phyloP scores from a whole-genome alignment of 106 monocot genomes.

The Triglochin maritima region DNA sequence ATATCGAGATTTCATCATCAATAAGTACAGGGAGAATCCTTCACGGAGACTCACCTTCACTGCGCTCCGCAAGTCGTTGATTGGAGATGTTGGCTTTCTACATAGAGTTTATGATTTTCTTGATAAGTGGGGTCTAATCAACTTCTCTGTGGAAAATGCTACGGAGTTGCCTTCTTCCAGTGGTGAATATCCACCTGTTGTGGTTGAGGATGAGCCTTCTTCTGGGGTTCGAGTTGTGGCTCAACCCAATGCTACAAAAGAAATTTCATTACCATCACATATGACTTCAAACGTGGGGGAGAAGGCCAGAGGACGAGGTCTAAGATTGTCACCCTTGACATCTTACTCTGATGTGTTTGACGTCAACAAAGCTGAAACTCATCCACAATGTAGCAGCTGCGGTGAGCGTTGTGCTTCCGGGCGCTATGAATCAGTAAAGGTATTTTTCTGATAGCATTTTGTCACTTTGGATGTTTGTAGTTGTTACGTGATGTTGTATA shows the following conservation, averaged over 20 bases:
- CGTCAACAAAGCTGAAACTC: constrained; percentile 11
- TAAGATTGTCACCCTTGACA: constrained; percentile 48
- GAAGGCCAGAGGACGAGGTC: constrained; percentile 24
- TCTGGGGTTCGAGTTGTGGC: constrained; percentile 43
- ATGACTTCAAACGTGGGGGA: neutral
- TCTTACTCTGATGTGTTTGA: constrained; percentile 75
- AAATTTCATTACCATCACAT: neutral
- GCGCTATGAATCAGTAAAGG: constrained; percentile 28
- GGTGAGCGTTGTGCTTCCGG: constrained; percentile 27
- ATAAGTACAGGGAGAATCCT: constrained; percentile 71
- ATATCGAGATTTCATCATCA: constrained; percentile 94
- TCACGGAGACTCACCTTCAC: constrained; percentile 60
- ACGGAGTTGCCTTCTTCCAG: neutral
- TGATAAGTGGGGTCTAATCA: constrained; percentile 64
- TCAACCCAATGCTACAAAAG: constrained; percentile 1
- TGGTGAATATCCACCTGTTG: constrained; percentile 1
- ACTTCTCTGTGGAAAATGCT: constrained; percentile 35
- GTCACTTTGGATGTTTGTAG: too few relatives aligned
- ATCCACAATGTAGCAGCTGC: constrained; percentile 36
- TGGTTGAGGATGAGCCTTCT: constrained; percentile 32
- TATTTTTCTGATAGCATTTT: constrained; percentile 1
- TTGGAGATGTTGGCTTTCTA: constrained; percentile 57
- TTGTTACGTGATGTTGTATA: too few relatives aligned
- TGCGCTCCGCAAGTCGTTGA: constrained; percentile 55
- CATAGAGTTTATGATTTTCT: constrained; percentile 58